Evolutionary conservation across 208 protist genomes (phyloP), one percentile per base, ranked within the genome.

Genomic region (Herpetomonas tarakana): DNA sequence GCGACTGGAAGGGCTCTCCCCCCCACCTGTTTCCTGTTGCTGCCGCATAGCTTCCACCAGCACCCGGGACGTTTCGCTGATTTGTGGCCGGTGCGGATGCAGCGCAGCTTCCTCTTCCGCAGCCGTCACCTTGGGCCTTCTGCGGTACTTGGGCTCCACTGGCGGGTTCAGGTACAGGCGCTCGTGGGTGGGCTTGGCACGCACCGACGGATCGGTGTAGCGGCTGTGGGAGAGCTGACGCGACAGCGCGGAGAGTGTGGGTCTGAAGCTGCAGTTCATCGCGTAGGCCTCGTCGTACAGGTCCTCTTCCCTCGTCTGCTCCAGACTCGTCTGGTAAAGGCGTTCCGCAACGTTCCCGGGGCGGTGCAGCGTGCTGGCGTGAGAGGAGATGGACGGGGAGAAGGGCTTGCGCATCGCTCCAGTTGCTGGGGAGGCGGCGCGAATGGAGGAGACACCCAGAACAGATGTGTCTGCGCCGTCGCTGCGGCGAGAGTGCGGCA

Each of bases 261-360:
- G 81, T 0, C 57, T 66, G 71, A 89, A 89, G 55, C 82, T 88
- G 62, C 78, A 86, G 62, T 72, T 38, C 22, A 66, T 62, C 14
- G 52, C 58, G 22, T 58, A 60, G 24, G 56, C 73, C 50, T 71
- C 71, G 49, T 80, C 80, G 47, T 65, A 87, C 1, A 65, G 31
- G 26, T 2, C 19, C n/a, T 25, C 26, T 24, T 62, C 41, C 14
- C 22, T 38, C 39, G 44, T 52, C 3, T 1, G 12, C 41, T n/a
- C 24, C 12, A n/a, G 25, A 9, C 18, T 14, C 12, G 54, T 46
- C 26, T 68, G 56, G 70, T 76, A 83, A 29, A 92, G 73, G 28
- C 85, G 78, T n/a, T 83, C 76, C 53, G 81, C 73, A 26, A 89
- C 86, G 45, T 59, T 62, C 39, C 80, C 69, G 24, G 62, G 25